phyloP scores from a whole-genome alignment of 805 yeast genomes.

The Starmera pachycereana region DNA sequence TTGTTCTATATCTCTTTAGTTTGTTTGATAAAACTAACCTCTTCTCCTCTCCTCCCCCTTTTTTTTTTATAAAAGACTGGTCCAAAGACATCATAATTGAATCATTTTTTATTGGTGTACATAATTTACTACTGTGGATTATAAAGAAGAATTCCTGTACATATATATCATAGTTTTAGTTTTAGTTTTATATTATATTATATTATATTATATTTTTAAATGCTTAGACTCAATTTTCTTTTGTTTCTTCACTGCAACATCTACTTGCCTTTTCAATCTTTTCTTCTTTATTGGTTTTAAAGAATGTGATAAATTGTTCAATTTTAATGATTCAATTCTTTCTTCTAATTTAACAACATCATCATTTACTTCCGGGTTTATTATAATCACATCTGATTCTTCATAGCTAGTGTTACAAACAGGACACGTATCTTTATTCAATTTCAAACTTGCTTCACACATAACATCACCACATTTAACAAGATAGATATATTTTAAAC shows the following conservation, averaged over 20 bases:
- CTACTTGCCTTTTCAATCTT: conserved; percentile 2
- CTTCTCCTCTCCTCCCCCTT: no score
- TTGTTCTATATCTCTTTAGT: no score
- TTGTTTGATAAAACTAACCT: no score
- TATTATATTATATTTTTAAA: no score
- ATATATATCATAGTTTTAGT: no score
- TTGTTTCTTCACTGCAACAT: background rate
- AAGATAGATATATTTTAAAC: conserved; percentile 32
- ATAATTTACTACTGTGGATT: no score
- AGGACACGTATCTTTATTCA: conserved; percentile 25
- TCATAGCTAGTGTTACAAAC: conserved; percentile 24
- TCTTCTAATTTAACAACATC: conserved; percentile 12
- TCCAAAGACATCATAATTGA: no score
- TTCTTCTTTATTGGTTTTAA: conserved; percentile 17
- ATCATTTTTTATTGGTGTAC: no score
- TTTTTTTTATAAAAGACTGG: no score
- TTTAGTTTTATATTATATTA: background rate
- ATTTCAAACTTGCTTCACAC: conserved; percentile 20
- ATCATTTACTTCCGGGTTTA: conserved; percentile 21
- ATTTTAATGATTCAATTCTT: conserved; percentile 16
- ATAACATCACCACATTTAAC: conserved; percentile 36
- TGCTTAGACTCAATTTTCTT: no score
- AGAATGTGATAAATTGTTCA: conserved; percentile 27
- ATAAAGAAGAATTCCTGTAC: no score
- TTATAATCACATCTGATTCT: conserved; percentile 25